Base-by-base conservation (phyloP, 768 basidiomycete species). In the Boletus reticuloceps region DNA sequence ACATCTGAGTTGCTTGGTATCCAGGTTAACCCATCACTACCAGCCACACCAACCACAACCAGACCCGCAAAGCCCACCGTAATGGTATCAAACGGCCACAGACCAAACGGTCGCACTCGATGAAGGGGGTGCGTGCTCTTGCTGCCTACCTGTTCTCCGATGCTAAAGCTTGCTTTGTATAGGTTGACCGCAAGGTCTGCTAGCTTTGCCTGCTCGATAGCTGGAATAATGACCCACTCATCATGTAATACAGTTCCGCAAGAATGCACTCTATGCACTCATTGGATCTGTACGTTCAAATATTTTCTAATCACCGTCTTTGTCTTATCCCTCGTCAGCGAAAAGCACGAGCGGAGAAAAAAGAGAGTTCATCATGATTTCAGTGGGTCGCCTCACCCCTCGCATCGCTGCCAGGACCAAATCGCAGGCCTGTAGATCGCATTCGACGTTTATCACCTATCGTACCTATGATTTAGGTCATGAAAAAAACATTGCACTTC, bases 31-130 rank as follows among this genome's bases (percentile, higher is more conserved):
- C 13, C 43, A 7, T 43, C 44, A 9, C 54, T 58, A 93, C 54
- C 58, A 94, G 89, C 68, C 88, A 93, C 73, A 92, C 89, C 68
- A 92, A 91, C 75, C 94, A 96, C 83, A 97, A 96, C 82, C 94
- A 97, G 79, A 92, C 66, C 81, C 86, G 85, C 76, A 98, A 97
- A 85, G 94, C 96, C 62, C 96, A 98, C 81, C 84, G 90, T 62
- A 98, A 98, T 81, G 96, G 95, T 69, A 96, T 98, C 80, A 93
- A 89, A 79, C 84, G 81, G 73, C 88, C 92, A 50, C 76, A 79
- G 73, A 79, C 82, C 55, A 79, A 83, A 71, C 82, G 85, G 66
- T 83, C 89, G 64, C 82, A 87, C 63, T 94, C 91, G 37, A 66
- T 90, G 80, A 93, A 85, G 79, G 95, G 94, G 83, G 96, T 98